Conservation (phyloP, 495 filamentous ascomycete genomes). For the Cercophora samala region DNA sequence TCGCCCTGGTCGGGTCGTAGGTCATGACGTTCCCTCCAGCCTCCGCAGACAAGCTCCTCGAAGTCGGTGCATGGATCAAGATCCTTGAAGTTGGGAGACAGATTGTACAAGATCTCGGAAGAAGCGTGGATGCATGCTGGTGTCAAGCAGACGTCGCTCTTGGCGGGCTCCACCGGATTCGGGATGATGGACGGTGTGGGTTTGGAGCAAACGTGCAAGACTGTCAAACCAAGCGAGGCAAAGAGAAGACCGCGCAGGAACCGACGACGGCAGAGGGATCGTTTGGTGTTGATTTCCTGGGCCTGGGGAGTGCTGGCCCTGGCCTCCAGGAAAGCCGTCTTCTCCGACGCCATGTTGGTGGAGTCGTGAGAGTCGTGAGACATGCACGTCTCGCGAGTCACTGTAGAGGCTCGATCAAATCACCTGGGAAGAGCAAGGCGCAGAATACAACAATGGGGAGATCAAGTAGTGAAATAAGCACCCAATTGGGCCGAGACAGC, state of each 20-base stretch:
- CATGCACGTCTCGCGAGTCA: not conserved
- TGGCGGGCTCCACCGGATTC: not conserved
- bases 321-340: not conserved
- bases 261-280: not conserved
- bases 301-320: not conserved
- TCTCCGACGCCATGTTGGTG: not conserved
- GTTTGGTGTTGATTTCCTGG: not conserved
- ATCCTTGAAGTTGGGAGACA: conserved; percentile 51
- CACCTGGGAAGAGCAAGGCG: not conserved
- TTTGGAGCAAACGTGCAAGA: not conserved
- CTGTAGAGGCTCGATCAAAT: not conserved
- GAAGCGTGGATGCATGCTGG: conserved; percentile 68
- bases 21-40: conserved; percentile 41
- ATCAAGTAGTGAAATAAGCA: no score
- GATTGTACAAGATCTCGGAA: conserved; percentile 61
- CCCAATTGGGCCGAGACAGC: no score
- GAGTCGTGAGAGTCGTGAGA: not conserved
- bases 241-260: not conserved
- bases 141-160: conserved; percentile 46
- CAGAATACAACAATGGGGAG: no score
- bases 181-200: not conserved
- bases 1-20: conserved; percentile 64
- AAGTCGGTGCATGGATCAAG: conserved; percentile 70
- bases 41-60: conserved; percentile 64
- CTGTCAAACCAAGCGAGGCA: not conserved